A percentile compares a stretch with the other conserved stretches of the same genome.
phyloP scores from a whole-genome alignment of 208 protist genomes.

The Leishmania amazonensis region DNA sequence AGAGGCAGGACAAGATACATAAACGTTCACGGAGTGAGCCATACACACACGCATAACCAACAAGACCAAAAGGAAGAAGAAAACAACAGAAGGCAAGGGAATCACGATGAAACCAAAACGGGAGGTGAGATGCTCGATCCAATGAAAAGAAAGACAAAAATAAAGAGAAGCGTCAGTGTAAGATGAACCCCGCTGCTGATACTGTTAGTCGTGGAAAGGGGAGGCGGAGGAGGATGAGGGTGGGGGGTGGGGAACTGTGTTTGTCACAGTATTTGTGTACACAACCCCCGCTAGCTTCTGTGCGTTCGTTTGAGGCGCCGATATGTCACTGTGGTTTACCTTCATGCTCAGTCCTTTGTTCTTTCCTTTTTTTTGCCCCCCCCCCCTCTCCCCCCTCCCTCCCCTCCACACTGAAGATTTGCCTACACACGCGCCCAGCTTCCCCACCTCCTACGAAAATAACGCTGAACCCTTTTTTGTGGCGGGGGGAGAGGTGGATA shows the following conservation, averaged over 20 bases:
- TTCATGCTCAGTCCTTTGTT: not conserved
- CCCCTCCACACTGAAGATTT: not conserved
- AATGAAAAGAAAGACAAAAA: constrained; percentile 17
- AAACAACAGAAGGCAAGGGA: constrained; percentile 14
- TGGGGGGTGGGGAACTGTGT: not conserved
- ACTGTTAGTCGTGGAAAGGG: not conserved
- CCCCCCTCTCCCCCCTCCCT: too few species aligned
- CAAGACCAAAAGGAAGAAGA: not conserved
- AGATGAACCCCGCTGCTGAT: not conserved
- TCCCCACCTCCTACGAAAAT: not conserved
- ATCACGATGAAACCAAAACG: not conserved
- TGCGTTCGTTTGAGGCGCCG: not conserved
- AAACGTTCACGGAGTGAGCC: not conserved
- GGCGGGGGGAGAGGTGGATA: not conserved
- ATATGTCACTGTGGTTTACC: not conserved
- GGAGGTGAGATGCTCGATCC: constrained; percentile 12
- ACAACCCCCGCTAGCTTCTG: not conserved
- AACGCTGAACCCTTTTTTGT: not conserved
- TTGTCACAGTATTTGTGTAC: not conserved
- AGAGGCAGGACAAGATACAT: not conserved
- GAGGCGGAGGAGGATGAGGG: not conserved
- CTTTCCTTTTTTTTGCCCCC: not conserved
- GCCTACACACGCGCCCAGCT: not conserved
- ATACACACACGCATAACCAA: not conserved
- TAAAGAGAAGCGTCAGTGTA: not conserved